phyloP scores from a whole-genome alignment of 2,329 filamentous ascomycete species.

The Paradendryphiella salina region DNA sequence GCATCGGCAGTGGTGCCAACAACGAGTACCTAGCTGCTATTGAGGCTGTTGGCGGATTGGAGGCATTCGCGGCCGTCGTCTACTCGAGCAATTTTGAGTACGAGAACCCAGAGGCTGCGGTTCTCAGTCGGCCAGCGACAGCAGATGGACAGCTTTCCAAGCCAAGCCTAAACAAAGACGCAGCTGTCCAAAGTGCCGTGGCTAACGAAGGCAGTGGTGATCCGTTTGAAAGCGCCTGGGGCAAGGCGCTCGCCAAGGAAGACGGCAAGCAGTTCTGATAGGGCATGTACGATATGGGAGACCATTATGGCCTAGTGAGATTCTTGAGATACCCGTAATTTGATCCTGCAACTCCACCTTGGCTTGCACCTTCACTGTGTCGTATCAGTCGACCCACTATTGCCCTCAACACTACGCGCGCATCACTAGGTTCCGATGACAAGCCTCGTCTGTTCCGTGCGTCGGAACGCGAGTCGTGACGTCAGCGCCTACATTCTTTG shows the following conservation, averaged over 20 bases:
- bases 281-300: conserved; percentile 6
- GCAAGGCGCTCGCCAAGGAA: conserved; percentile 60
- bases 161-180: conserved; percentile 55
- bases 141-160: conserved; percentile 53
- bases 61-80: conserved; percentile 83
- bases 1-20: conserved; percentile 68
- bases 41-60: conserved; percentile 74
- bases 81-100: conserved; percentile 78
- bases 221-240: conserved; percentile 71
- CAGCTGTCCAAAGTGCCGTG: conserved; percentile 56
- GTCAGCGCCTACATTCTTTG: conserved; percentile 17
- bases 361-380: neutral
- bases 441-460: conserved; percentile 4
- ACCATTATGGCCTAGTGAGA: conserved; percentile 3
- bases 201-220: conserved; percentile 47
- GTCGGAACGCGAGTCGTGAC: conserved; percentile 26
- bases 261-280: conserved; percentile 36
- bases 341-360: conserved; percentile 7
- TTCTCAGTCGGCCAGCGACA: conserved; percentile 28
- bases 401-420: neutral
- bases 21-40: conserved; percentile 64
- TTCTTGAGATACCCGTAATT: conserved; percentile 27
- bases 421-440: neutral
- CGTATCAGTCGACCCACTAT: neutral
- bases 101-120: conserved; percentile 48